phyloP scores from a whole-genome alignment of 2,329 filamentous ascomycete genomes.

The Orbilia brochopaga region DNA sequence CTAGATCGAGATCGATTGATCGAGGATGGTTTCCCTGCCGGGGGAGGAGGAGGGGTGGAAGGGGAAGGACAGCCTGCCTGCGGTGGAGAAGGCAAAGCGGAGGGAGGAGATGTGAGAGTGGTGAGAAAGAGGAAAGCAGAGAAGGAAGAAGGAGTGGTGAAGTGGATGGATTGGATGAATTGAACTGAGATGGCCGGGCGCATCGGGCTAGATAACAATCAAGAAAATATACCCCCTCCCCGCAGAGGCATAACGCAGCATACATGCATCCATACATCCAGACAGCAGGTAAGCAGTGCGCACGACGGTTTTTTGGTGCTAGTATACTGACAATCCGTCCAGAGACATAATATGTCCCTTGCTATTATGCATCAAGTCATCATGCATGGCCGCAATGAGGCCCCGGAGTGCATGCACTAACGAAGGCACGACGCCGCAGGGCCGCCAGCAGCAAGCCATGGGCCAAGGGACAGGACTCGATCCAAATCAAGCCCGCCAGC shows the following conservation, averaged over 20 bases:
- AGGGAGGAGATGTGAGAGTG: constrained; percentile 31
- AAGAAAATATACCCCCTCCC: constrained; percentile 17
- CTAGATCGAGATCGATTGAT: background rate
- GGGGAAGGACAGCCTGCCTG: constrained; percentile 3
- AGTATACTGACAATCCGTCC: background rate
- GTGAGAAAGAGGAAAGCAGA: constrained; percentile 30
- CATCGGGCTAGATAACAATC: constrained; percentile 46
- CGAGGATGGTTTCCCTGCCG: background rate
- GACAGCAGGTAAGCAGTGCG: no score
- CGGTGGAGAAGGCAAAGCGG: constrained; percentile 5
- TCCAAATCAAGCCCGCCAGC: background rate
- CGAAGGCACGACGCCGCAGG: background rate
- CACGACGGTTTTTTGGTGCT: no score
- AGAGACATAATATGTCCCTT: constrained; percentile 4
- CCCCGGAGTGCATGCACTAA: constrained; percentile 1
- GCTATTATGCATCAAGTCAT: constrained; percentile 5
- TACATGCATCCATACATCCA: background rate
- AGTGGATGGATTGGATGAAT: constrained; percentile 13
- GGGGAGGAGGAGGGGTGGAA: background rate
- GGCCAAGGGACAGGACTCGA: background rate
- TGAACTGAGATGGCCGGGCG: constrained; percentile 11
- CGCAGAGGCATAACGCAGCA: constrained; percentile 3
- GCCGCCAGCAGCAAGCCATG: background rate
- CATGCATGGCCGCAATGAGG: constrained; percentile 4
- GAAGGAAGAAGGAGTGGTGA: constrained; percentile 45